Evolutionary conservation across 2,329 filamentous ascomycete genomes (phyloP), one percentile per base, ranked within the genome.

Genomic region (Fusarium sp.): DNA sequence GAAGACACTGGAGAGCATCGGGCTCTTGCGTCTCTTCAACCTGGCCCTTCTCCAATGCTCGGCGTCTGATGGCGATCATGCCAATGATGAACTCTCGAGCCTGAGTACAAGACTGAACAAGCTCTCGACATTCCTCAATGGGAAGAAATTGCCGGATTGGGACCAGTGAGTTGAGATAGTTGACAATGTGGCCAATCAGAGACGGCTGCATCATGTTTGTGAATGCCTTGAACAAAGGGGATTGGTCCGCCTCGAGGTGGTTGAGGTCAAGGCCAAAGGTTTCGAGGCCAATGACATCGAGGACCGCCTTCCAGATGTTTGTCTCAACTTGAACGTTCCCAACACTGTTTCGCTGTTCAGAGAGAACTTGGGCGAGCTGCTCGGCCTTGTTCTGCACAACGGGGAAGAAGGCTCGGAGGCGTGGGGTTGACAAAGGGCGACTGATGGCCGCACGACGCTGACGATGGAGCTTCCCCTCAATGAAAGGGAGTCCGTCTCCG

Each of bases 81-180:
- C 64, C 68, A 20, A 77, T 50, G 11, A 86, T 76, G 58, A 82
- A 80, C 25, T 70, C 67, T 54, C 81, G 81, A 16, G 82, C 78
- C 27, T 59, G 60, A 1, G 65, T 66, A 54, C 79, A 83, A 6
- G 81, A 80, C 13, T 68, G 65, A 1, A 82, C 76, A 63, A 85
- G 85, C 2, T 80, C 77, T 38, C 74, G 75, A 60, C 84, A 84
- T 31, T 81, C 81, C 47, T 80, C 76, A 7, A 85, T 54, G 0
- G 83, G 84, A 3, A 80, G 35, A 10, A 84, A 77, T 73, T 80
- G 81, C n/a, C 82, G 76, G 20, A 84, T 77, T 0, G 83, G 83
- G 14, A 84, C 35, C 33, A 83, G 72, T 4, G 79, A 78, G 74
- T 83, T 82, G 50, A 84, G 66, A 35, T 79, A 80, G 47, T 82